phyloP scores from a whole-genome alignment of 2,329 filamentous ascomycete genomes.

The Aspergillus hiratsukae region DNA sequence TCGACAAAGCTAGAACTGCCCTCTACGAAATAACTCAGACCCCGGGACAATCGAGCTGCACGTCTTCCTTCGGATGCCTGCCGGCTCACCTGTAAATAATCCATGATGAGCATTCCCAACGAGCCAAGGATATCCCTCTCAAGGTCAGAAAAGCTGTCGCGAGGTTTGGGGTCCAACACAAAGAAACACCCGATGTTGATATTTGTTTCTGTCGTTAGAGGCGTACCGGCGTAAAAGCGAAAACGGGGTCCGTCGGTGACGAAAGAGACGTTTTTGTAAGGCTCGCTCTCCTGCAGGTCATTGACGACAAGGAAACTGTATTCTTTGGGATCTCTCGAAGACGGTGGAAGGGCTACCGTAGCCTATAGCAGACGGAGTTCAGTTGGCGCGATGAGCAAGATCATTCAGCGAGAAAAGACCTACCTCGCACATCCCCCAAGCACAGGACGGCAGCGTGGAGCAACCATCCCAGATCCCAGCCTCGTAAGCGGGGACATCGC shows the following conservation, averaged over 20 bases:
- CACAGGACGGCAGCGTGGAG: conserved; percentile 28
- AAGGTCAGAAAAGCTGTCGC: conserved; percentile 39
- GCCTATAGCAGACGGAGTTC: conserved; percentile 21
- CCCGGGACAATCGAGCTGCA: conserved; percentile 51
- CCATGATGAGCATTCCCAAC: conserved; percentile 53
- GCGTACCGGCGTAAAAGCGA: conserved; percentile 56
- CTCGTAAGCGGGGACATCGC: conserved; percentile 30
- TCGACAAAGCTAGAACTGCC: conserved; percentile 43
- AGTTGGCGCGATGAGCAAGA: neutral
- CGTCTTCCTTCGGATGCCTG: conserved; percentile 49
- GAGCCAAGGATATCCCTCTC: conserved; percentile 52
- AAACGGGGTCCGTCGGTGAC: conserved; percentile 32
- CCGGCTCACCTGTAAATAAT: conserved; percentile 57
- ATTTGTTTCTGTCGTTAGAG: conserved; percentile 55
- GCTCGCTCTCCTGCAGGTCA: conserved; percentile 37
- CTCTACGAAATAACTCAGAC: conserved; percentile 53
- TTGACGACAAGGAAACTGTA: conserved; percentile 32
- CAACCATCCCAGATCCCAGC: conserved; percentile 29
- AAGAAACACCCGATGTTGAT: conserved; percentile 59
- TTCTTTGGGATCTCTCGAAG: conserved; percentile 16
- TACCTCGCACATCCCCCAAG: conserved; percentile 33
- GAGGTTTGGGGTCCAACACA: conserved; percentile 55
- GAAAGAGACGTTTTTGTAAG: conserved; percentile 34
- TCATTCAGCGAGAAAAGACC: conserved; percentile 9
- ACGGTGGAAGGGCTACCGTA: conserved; percentile 30